Evolutionary conservation across 2,329 filamentous ascomycete genomes (phyloP), one percentile per base, ranked within the genome.

Genomic region (Aspergillus novoparasiticus): DNA sequence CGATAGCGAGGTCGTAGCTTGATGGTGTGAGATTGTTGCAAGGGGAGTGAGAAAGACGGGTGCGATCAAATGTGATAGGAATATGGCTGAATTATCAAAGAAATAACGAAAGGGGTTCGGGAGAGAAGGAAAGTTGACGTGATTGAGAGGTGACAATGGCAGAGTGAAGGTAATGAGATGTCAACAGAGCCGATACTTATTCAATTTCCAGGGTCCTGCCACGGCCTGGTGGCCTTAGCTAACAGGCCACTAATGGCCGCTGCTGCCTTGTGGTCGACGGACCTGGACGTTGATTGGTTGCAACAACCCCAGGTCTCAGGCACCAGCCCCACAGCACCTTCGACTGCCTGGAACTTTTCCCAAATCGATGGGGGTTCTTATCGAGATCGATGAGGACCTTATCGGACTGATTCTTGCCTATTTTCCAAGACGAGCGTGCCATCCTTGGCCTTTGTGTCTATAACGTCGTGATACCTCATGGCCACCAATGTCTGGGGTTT

Each of bases 201-300:
- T 14, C 51, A 54, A 54, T 54, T 2, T 54, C 11, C 8, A 54
- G 19, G 51, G 28, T 36, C 19, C 30, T 9, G 9, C 32, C 8
- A 10, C 28, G 26, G n/a, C 19, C 21, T 54, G 28, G 51, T 36
- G n/a, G 51, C 51, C 51, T 55, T 11, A 39, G n/a, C 34, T 10
- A 55, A 39, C 51, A 55, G 51, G 51, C 51, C 32, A 26, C 51
- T 34, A 55, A 55, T 39, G 34, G n/a, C 30, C 12, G n/a, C 51
- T 55, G 51, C 32, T 55, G 51, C 51, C 51, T 55, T 55, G 51
- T 55, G 51, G 51, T 16, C 36, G 9, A 34, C n/a, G n/a, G 51
- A 28, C 11, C 3, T 2, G 32, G 26, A 9, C 5, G 1, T 19
- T 23, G 6, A 55, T 55, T 55, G 51, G 51, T n/a, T 28, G 21